Conservation (phyloP, 2,329 filamentous ascomycete genomes). For the Colletotrichum eremochloae region DNA sequence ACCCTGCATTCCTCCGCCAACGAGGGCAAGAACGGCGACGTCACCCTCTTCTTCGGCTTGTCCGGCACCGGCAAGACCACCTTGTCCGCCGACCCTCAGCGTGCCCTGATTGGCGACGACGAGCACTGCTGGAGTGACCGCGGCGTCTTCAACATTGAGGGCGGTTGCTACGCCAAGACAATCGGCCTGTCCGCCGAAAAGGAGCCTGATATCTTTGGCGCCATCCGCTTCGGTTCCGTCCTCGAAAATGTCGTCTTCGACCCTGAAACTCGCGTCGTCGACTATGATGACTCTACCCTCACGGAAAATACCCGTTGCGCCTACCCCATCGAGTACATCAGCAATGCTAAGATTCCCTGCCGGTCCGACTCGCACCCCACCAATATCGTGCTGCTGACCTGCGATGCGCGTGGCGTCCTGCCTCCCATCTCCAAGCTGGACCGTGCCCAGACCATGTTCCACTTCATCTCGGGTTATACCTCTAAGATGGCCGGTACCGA, state of each 20-base stretch:
- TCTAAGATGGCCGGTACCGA: slow-evolving; percentile 99
- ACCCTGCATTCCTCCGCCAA: slow-evolving; percentile 99
- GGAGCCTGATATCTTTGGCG: slow-evolving; percentile 97
- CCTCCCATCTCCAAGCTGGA: slow-evolving; percentile 98
- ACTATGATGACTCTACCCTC: slow-evolving; percentile 95
- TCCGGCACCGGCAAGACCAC: slow-evolving; percentile 99
- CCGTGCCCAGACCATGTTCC: slow-evolving; percentile 98
- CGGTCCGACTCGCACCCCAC: slow-evolving; percentile 86
- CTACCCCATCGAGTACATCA: slow-evolving; percentile 99
- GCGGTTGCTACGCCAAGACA: slow-evolving; percentile 99
- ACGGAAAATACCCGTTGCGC: slow-evolving; percentile 99
- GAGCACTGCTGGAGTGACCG: slow-evolving; percentile 99
- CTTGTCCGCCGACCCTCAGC: slow-evolving; percentile 95
- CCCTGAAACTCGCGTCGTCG: slow-evolving; percentile 86
- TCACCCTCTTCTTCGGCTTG: slow-evolving; percentile 99
- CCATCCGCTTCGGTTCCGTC: slow-evolving; percentile 96
- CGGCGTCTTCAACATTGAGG: slow-evolving; percentile 99
- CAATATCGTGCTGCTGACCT: slow-evolving; percentile 98
- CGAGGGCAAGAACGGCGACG: slow-evolving; percentile 93
- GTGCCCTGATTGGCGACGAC: slow-evolving; percentile 95
- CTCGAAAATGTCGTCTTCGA: slow-evolving; percentile 99
- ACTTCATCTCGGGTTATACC: slow-evolving; percentile 99
- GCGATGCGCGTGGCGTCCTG: slow-evolving; percentile 96
- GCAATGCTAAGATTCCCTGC: slow-evolving; percentile 99
- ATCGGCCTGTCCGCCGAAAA: slow-evolving; percentile 98